Percentiles rank a stretch among this genome's conserved stretches.
phyloP scores from a whole-genome alignment of 805 yeast genomes.

The Pichia insulana region DNA sequence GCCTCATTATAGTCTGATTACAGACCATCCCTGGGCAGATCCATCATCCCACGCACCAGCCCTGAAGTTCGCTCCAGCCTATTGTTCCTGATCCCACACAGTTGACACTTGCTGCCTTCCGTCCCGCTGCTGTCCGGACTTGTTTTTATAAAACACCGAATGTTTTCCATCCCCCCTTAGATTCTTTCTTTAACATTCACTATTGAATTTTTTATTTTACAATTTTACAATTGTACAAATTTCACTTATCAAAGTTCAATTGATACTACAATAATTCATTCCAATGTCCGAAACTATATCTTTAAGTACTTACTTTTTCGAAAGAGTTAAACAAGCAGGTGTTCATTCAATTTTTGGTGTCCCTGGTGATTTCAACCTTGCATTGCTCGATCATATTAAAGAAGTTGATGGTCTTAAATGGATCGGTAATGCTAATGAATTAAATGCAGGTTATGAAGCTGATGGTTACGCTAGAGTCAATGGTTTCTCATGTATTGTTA shows the following conservation, averaged over 20 bases:
- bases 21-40: too few species aligned
- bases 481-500: conserved; percentile 63
- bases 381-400: conserved; percentile 62
- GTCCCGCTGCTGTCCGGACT: too few species aligned
- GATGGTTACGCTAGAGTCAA: conserved; percentile 83
- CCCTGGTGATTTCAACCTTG: conserved; percentile 76
- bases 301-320: conserved; percentile 70
- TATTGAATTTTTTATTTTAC: too few species aligned
- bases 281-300: conserved; percentile 32
- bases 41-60: too few species aligned
- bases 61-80: too few species aligned
- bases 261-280: neutral
- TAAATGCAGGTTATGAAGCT: conserved; percentile 83
- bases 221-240: too few species aligned
- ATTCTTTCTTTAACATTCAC: too few species aligned
- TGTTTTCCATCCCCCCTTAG: too few species aligned
- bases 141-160: too few species aligned
- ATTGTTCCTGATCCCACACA: too few species aligned
- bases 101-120: too few species aligned
- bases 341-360: conserved; percentile 69
- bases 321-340: conserved; percentile 65
- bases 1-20: too few species aligned
- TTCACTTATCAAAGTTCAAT: neutral
- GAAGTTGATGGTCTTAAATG: conserved; percentile 71
- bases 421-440: conserved; percentile 88